phyloP scores from a whole-genome alignment of 495 filamentous ascomycete species.

The Physcia stellaris region DNA sequence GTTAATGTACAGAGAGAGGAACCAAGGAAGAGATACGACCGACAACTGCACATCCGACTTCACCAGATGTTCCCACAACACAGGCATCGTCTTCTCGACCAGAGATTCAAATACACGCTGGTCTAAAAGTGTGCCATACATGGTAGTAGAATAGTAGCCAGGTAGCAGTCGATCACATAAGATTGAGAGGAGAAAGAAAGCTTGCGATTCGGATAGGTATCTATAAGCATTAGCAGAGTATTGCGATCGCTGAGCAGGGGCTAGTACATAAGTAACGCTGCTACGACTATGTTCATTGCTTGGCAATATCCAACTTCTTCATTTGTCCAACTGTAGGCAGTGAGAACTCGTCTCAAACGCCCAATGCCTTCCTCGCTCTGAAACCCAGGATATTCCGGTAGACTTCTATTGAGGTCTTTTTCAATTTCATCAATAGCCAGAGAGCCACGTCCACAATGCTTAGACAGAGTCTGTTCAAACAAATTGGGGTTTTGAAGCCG shows the following conservation, averaged over 20 bases:
- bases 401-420: conserved; percentile 88
- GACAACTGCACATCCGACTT: conserved; percentile 97
- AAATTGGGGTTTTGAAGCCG: conserved; percentile 73
- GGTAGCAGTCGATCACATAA: conserved; percentile 88
- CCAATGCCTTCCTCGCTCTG: conserved; percentile 94
- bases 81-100: conserved; percentile 96
- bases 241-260: conserved; percentile 1
- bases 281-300: conserved; percentile 98
- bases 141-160: conserved; percentile 94
- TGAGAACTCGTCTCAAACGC: conserved; percentile 74
- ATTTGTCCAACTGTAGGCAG: conserved; percentile 93
- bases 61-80: conserved; percentile 91
- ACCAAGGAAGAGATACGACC: conserved; percentile 95
- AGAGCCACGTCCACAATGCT: conserved; percentile 70
- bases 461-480: conserved; percentile 69
- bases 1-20: conserved; percentile 95
- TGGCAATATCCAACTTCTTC: conserved; percentile 95
- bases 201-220: conserved; percentile 94
- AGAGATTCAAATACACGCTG: conserved; percentile 94
- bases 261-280: conserved; percentile 71
- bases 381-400: conserved; percentile 94
- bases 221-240: conserved; percentile 26
- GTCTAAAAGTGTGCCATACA: conserved; percentile 95
- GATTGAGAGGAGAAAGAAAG: conserved; percentile 85
- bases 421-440: conserved; percentile 97